Evolutionary conservation across 208 protist species (phyloP).

Genomic region (Acanthamoeba royreba): DNA sequence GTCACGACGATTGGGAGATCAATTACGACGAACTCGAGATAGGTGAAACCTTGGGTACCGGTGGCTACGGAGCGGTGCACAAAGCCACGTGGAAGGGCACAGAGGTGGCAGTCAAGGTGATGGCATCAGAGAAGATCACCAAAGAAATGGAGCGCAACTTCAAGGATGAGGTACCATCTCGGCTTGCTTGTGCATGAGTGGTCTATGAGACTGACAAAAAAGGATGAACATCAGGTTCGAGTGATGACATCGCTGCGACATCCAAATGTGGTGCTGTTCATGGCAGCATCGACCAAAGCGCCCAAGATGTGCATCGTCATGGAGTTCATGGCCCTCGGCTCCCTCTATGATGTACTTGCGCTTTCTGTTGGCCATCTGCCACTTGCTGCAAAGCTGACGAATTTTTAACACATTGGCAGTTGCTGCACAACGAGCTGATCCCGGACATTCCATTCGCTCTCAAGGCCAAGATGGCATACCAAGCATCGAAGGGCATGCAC

Average conservation of each 20-base stretch:
- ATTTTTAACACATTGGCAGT: neutral
- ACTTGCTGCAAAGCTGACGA: neutral
- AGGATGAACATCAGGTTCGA: slow-evolving; percentile 53
- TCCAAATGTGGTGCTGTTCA: slow-evolving; percentile 68
- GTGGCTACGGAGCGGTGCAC: neutral
- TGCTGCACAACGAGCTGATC: neutral
- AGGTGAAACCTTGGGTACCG: neutral
- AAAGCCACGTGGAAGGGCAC: neutral
- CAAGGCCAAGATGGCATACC: neutral
- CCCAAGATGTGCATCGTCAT: slow-evolving; percentile 30
- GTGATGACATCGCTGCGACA: slow-evolving; percentile 61
- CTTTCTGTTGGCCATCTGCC: neutral
- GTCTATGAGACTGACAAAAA: neutral
- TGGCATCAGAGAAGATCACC: neutral
- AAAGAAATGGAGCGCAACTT: neutral
- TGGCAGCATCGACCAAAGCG: slow-evolving; percentile 49
- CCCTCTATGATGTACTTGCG: neutral
- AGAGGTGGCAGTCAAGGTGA: neutral
- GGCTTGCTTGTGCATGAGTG: neutral
- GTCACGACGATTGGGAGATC: neutral
- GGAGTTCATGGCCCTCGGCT: neutral
- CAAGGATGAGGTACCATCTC: neutral
- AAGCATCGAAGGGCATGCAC: neutral
- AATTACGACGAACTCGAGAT: slow-evolving; percentile 3
- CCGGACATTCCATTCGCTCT: neutral